phyloP scores from a whole-genome alignment of 441 rosid genomes.

The Arabidopsis hybrid region DNA sequence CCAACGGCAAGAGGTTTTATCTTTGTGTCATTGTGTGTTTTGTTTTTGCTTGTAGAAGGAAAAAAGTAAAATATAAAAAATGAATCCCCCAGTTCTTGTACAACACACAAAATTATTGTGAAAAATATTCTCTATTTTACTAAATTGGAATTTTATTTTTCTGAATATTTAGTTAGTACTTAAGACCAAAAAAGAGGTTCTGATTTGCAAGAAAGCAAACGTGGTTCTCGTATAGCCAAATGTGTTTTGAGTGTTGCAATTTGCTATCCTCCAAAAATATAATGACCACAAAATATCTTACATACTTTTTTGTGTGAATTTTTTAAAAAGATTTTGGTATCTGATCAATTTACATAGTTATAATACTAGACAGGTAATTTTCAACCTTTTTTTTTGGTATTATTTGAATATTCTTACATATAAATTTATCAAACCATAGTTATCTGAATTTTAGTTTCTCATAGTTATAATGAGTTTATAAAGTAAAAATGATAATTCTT shows the following conservation, averaged over 20 bases:
- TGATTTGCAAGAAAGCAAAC: constrained; percentile 41
- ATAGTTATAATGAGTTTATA: too few relatives aligned
- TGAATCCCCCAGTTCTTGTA: constrained; percentile 26
- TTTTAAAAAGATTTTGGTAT: background rate
- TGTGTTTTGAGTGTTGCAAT: constrained; percentile 24
- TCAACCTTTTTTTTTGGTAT: too few relatives aligned
- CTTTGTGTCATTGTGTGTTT: background rate
- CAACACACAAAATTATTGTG: constrained; percentile 30
- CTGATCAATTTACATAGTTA: too few relatives aligned
- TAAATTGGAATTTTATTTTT: background rate
- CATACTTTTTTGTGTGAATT: background rate
- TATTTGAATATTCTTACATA: too few relatives aligned
- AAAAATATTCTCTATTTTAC: background rate
- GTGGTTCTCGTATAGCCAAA: constrained; percentile 44
- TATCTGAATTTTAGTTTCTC: too few relatives aligned
- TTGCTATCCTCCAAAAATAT: constrained; percentile 32
- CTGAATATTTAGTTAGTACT: background rate
- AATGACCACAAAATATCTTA: constrained; percentile 25
- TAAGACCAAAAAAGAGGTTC: constrained; percentile 19
- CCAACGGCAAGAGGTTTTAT: constrained; percentile 25
- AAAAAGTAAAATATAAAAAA: background rate
- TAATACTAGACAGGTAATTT: too few relatives aligned
- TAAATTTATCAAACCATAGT: too few relatives aligned
- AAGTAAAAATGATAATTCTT: too few relatives aligned
- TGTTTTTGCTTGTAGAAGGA: constrained; percentile 3